Evolutionary conservation across 164 flowering plant genomes (phyloP), one percentile per base, ranked within the genome.

Genomic region (Vitis amurensis): DNA sequence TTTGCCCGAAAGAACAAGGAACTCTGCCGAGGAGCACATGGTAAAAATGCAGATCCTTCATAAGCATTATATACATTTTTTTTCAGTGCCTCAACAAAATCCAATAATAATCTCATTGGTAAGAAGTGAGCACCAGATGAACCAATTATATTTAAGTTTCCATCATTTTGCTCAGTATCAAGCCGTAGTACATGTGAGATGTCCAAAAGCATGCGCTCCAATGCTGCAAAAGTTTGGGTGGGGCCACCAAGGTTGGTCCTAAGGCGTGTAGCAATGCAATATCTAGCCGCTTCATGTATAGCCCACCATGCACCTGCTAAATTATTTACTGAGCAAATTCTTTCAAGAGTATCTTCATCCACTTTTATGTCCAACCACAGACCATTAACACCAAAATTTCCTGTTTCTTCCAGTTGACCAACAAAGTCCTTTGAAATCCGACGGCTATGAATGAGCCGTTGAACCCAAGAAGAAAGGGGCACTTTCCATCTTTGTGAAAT

Each of bases 191-290:
- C 74, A 70, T 91, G 95, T 29, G 91, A 82, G 74, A 88, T 75
- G 59, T 92, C 99, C 75, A 92, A 71, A 74, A 94, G 97, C 97
- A 94, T 92, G 61, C 97, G 89, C 78, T 94, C 99, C 79, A 94
- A 70, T 63, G 99, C 97, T 51, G 99, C 97, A 85, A 94, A 94
- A 59, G 97, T 92, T 80, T 94, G 99, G 52, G 97, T 84, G 47
- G 99, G 99, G 50, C 99, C 99, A 71, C 97, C 99, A 82, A 94
- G 97, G 82, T 92, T 91, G 66, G 99, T 94, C 60, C 97, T 89
- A 27, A 94, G 91, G 27, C 99, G 92, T 30, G 80, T 83, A 29
- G 87, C 60, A 71, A 93, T 79, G 69, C 97, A 94, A 79, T 85
- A 89, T 67, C 97, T 85, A 68, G 99, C 95, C 16, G 97, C 94